Evolutionary conservation across 495 filamentous ascomycete species (phyloP), one percentile per base, ranked within the genome.

Genomic region (Penicillium lividum): DNA sequence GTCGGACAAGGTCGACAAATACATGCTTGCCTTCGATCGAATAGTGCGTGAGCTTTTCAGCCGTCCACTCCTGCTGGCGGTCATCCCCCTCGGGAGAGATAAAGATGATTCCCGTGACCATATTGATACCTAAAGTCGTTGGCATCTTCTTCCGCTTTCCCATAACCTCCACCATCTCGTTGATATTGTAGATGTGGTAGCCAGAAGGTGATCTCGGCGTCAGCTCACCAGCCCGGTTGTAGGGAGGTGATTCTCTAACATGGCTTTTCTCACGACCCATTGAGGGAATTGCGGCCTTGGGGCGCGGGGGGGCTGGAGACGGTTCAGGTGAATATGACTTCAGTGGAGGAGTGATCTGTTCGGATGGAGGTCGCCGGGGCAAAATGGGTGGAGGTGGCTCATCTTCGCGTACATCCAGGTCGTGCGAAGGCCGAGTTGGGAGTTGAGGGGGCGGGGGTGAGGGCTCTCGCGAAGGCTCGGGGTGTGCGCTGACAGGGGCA

Each of bases 21-120:
- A 99, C 89, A 72, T 98, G 94, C 69, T 99, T 99, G 15, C 93
- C 93, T 78, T 99, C 94, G 46, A 95, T 90, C 10, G 91, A 96
- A 75, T 99, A 98, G 71, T 96, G 89, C 15, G 86, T 90, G 71
- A 99, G 85, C 69, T 91, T 93, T 33, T 97, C 91, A 0, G 92
- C 92, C 0, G 86, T 87, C 94, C 94, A 99, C 69, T 96, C 93
- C 66, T 95, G 86, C 58, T 88, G 86, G 8, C 87, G 86, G 8
- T 90, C 92, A 67, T 95, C 91, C 56, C 87, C 90, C 69, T 97
- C 94, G 0, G 95, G 92, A 0, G 93, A 85, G 51, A 99, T 91
- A 76, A 96, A 88, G 56, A 99, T 93, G 10, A 88, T 84, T 40
- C 92, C 92, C 0, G 91, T 94, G 27, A 84, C 86, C 47, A 91